Conservation (phyloP, 495 filamentous ascomycete genomes). For the Xylaria intraflava region DNA sequence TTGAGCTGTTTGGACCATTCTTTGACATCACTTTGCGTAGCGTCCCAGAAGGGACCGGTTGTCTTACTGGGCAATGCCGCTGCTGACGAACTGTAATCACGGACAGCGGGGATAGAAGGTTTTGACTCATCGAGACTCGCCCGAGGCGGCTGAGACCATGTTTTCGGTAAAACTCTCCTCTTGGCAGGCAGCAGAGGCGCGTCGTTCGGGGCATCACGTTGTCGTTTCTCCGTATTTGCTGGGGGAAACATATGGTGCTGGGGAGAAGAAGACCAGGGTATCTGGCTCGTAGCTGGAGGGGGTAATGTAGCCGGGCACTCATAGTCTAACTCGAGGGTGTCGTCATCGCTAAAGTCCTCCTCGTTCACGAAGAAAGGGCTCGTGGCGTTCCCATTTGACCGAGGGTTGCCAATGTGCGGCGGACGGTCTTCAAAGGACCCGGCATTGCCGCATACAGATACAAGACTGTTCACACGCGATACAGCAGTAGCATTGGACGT, state of each 20-base stretch:
- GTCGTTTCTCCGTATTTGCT: slow-evolving; percentile 15
- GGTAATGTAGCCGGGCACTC: slow-evolving; percentile 42
- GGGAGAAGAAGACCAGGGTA: slow-evolving; percentile 30
- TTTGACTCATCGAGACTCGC: slow-evolving; percentile 15
- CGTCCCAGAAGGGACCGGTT: slow-evolving; percentile 59
- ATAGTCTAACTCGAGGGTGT: slow-evolving; percentile 57
- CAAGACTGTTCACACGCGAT: slow-evolving; percentile 22
- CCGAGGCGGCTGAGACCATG: slow-evolving; percentile 14
- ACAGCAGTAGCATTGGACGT: not conserved
- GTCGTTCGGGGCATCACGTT: slow-evolving; percentile 28
- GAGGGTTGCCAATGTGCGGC: slow-evolving; percentile 14
- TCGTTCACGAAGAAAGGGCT: slow-evolving; percentile 47
- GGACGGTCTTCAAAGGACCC: slow-evolving; percentile 39
- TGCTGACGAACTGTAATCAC: slow-evolving; percentile 21
- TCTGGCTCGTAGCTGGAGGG: slow-evolving; percentile 24
- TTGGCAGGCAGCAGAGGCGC: slow-evolving; percentile 17
- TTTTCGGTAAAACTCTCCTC: slow-evolving; percentile 28
- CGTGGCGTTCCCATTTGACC: slow-evolving; percentile 8
- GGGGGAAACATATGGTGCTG: slow-evolving; percentile 21
- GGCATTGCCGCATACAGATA: slow-evolving; percentile 33
- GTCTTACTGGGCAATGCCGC: slow-evolving; percentile 35
- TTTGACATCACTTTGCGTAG: slow-evolving; percentile 72
- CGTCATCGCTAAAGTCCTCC: slow-evolving; percentile 65
- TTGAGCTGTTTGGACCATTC: slow-evolving; percentile 74
- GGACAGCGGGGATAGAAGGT: slow-evolving; percentile 33